Evolutionary conservation across 257 asterid genomes (phyloP), one percentile per base, ranked within the genome.

Genomic region (Sherardia arvensis): DNA sequence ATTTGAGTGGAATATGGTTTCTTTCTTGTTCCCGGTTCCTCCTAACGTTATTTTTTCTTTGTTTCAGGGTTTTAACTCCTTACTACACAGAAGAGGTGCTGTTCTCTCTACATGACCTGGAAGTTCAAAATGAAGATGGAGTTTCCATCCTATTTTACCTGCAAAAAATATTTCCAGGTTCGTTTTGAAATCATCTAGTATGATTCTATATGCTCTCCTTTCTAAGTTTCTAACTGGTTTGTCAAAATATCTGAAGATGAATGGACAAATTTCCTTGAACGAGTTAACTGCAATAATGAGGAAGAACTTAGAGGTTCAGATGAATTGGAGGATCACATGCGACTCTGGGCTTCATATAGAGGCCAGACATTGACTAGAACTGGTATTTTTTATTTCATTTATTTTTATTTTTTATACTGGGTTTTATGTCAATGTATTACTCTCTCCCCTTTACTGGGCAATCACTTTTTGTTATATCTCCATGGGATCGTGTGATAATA

Each of bases 311-410:
- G 84, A 78, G 91, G 67, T n/a, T 77, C 84, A 28, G 90, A 81
- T 73, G 99, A 92, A 56, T 69, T 74, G 54, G 99, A 90, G 84
- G 97, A 90, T 62, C 92, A 89, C 59, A 80, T 93, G 62, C 85
- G 99, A 57, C 99, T 82, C 66, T 93, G 99, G 99, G 99, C 97
- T 61, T 93, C 99, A 23, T 93, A 87, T 63, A 87, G 94, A 78
- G 97, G 99, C 66, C 99, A 93, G 76, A 93, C 99, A 29, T 79
- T 93, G 85, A 93, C 99, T 26, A 85, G 72, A 80, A 93, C 99
- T 68, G 99, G 99, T 90, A 83, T 63, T 63, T 4, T 26, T 68
- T 59, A 17, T 21, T 6, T 49, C 47, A 28, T 29, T 7, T 21
- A 15, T 59, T 33, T 36, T 27, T 0, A 8, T 1, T 36, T 3